Conservation (phyloP, 2,329 filamentous ascomycete species). For the Aotearoamyces nothofagi region DNA sequence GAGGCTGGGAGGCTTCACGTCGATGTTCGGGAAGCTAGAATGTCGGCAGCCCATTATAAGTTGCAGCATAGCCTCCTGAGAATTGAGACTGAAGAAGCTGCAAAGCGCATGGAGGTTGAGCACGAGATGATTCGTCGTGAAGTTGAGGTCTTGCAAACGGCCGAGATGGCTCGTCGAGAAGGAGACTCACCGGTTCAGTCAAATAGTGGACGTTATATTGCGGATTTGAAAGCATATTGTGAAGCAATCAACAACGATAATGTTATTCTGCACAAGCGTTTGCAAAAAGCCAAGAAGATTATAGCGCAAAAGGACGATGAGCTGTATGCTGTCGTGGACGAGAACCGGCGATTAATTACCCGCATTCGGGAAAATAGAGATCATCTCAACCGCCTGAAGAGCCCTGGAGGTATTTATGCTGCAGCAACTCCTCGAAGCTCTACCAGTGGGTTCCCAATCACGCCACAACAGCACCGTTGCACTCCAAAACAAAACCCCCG, state of each 20-base stretch:
- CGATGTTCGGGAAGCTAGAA: slow-evolving; percentile 49
- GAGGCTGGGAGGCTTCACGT: slow-evolving; percentile 37
- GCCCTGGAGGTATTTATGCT: slow-evolving; percentile 55
- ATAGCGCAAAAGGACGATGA: slow-evolving; percentile 69
- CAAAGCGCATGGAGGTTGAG: slow-evolving; percentile 78
- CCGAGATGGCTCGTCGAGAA: slow-evolving; percentile 48
- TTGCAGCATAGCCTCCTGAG: slow-evolving; percentile 74
- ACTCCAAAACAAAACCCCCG: slow-evolving; percentile 36
- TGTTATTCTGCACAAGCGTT: slow-evolving; percentile 42
- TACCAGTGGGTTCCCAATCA: slow-evolving; percentile 28
- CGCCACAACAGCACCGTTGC: slow-evolving; percentile 26
- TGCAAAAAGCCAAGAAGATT: slow-evolving; percentile 61
- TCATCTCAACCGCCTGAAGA: slow-evolving; percentile 66
- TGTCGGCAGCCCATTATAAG: slow-evolving; percentile 80
- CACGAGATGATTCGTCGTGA: slow-evolving; percentile 83
- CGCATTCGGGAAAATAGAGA: slow-evolving; percentile 83
- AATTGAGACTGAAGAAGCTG: slow-evolving; percentile 71
- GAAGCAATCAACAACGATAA: slow-evolving; percentile 54
- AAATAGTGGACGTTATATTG: slow-evolving; percentile 32
- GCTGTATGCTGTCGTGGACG: slow-evolving; percentile 52
- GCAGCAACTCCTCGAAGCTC: slow-evolving; percentile 39
- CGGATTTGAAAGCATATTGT: slow-evolving; percentile 49
- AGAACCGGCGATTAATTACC: slow-evolving; percentile 62
- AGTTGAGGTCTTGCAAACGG: slow-evolving; percentile 66
- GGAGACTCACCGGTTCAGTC: slow-evolving; percentile 30